These are phyloP conservation scores for Neonectria neomacrospora DNA, from an alignment of 2,329 filamentous ascomycete species.

Conservation along the genomic window DNA sequence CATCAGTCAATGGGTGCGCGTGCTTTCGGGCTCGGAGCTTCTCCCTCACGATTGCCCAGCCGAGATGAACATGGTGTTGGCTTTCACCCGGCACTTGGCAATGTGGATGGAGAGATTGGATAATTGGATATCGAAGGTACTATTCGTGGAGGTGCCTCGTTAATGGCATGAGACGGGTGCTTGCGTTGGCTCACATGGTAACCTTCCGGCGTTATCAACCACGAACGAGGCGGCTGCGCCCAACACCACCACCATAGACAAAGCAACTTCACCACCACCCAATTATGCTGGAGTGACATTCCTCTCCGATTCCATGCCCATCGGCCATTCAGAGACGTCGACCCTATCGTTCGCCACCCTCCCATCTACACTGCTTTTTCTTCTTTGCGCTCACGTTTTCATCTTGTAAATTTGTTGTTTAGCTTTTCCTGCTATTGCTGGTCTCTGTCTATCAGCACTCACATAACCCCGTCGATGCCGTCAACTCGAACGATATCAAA, in stretches of 20 bases:
- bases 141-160: slow-evolving; percentile 1
- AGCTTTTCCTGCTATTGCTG: no score
- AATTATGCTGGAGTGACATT: slow-evolving; percentile 10
- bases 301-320: not conserved
- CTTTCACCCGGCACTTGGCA: not conserved
- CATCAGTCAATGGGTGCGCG: not conserved
- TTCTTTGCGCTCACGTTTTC: not conserved
- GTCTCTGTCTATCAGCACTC: not conserved
- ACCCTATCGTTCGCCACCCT: slow-evolving; percentile 8
- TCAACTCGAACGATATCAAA: not conserved
- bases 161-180: slow-evolving; percentile 12
- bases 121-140: not conserved
- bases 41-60: not conserved
- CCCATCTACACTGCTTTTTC: not conserved
- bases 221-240: slow-evolving; percentile 20
- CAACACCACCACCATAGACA: slow-evolving; percentile 24
- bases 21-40: not conserved
- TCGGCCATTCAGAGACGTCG: slow-evolving; percentile 8
- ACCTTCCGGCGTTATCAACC: slow-evolving; percentile 11
- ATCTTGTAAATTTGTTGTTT: no score
- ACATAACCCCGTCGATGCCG: slow-evolving; percentile 2
- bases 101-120: not conserved
- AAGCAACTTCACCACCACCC: not conserved
- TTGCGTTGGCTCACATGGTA: slow-evolving; percentile 12
- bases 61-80: not conserved